phyloP scores from a whole-genome alignment of 2,329 filamentous ascomycete species.

The Monosporascus sp. region DNA sequence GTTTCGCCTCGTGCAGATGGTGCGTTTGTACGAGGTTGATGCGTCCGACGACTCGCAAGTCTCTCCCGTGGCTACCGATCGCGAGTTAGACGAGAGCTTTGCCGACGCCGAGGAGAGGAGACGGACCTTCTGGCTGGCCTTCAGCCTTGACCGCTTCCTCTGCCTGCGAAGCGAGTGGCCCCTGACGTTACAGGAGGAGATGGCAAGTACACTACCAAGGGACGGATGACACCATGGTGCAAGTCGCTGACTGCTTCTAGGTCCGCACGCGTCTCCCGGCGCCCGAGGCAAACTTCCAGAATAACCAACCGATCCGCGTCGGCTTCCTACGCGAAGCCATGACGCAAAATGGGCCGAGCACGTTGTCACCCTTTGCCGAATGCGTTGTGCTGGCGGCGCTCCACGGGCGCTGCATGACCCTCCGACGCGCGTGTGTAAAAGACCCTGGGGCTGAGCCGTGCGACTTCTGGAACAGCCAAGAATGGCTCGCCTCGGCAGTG shows the following conservation, averaged over 20 bases:
- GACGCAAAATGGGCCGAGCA: too few relatives aligned
- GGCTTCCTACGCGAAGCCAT: background rate
- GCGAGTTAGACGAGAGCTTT: background rate
- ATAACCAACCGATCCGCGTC: background rate
- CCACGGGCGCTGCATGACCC: background rate
- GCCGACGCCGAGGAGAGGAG: conserved; percentile 1
- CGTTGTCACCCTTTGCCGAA: background rate
- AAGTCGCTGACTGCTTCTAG: too few relatives aligned
- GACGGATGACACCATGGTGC: too few relatives aligned
- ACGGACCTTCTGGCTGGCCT: conserved; percentile 4
- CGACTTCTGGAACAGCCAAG: background rate
- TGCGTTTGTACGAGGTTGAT: too few relatives aligned
- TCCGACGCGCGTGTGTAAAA: background rate
- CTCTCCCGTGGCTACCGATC: background rate
- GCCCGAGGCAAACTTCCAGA: conserved; percentile 1
- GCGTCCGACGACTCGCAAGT: too few relatives aligned
- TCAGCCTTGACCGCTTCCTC: conserved; percentile 1
- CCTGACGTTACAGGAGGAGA: background rate
- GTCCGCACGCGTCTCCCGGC: conserved; percentile 2
- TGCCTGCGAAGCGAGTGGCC: background rate
- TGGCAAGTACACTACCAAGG: background rate
- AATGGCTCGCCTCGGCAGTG: background rate
- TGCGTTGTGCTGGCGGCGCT: conserved; percentile 2
- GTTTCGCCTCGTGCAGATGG: conserved; percentile 1
- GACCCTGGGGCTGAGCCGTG: background rate